Conservation (phyloP, 257 asterid species). For the Nicotiana tomentosiformis region DNA sequence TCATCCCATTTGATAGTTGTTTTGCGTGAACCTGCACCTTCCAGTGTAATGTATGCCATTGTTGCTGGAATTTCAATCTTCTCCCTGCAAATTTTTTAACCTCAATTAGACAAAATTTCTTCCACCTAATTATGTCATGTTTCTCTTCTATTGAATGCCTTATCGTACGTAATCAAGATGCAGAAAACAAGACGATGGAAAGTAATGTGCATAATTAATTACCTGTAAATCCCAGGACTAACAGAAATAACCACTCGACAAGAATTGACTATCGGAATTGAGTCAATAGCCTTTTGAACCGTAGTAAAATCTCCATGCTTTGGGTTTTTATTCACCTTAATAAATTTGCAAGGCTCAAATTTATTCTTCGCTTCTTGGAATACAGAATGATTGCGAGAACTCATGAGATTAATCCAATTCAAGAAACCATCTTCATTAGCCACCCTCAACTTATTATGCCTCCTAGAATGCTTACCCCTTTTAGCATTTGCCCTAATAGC, state of each 20-base stretch:
- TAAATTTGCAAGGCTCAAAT: conserved; percentile 49
- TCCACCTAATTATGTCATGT: neutral
- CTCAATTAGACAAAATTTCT: neutral
- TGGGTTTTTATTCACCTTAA: conserved; percentile 56
- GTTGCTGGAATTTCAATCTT: conserved; percentile 80
- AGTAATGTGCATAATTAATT: neutral
- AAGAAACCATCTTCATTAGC: conserved; percentile 27
- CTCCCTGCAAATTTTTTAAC: conserved; percentile 41
- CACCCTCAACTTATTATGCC: neutral
- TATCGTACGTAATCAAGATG: neutral
- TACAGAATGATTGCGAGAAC: conserved; percentile 45
- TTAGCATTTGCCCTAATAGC: conserved; percentile 7
- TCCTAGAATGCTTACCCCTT: neutral
- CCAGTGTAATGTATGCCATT: conserved; percentile 66
- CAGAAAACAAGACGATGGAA: neutral
- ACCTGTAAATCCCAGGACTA: conserved; percentile 72
- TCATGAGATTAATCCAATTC: conserved; percentile 54
- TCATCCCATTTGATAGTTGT: conserved; percentile 76
- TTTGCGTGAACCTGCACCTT: conserved; percentile 50
- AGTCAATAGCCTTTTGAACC: conserved; percentile 49
- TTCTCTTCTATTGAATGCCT: neutral
- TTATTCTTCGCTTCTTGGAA: conserved; percentile 50
- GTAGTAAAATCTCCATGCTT: conserved; percentile 53
- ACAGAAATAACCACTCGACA: conserved; percentile 74
- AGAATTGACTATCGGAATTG: conserved; percentile 62